Conservation (phyloP, 345 rosid genomes). For the Jatropha curcas region DNA sequence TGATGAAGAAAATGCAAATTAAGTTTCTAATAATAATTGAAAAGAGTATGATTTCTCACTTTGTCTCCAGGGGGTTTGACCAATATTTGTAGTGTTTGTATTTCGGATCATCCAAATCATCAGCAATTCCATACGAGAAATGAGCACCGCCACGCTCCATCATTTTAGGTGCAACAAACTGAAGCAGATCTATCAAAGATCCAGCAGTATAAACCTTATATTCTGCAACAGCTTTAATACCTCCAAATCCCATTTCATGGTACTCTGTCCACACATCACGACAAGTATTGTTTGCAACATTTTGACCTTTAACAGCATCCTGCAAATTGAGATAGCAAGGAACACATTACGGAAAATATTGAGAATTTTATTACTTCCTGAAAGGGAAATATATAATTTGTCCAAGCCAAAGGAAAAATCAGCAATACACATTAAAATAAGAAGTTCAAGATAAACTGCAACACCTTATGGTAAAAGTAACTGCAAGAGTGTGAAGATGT, state of each 20-base stretch:
- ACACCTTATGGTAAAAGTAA: background rate
- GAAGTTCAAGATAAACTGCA: conserved; percentile 5
- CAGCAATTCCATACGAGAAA: conserved; percentile 92
- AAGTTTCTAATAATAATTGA: background rate
- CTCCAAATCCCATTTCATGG: conserved; percentile 87
- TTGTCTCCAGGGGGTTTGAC: conserved; percentile 94
- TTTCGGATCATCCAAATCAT: conserved; percentile 84
- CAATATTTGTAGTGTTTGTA: conserved; percentile 79
- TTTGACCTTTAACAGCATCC: conserved; percentile 79
- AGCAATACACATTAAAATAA: background rate
- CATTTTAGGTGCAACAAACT: conserved; percentile 91
- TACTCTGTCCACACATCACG: conserved; percentile 94
- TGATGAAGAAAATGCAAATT: background rate
- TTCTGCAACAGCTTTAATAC: conserved; percentile 79
- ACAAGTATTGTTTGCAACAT: conserved; percentile 65
- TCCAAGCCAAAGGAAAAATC: background rate
- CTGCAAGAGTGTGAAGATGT: background rate
- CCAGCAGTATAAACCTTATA: conserved; percentile 78
- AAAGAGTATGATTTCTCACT: conserved; percentile 46
- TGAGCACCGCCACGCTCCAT: conserved; percentile 85
- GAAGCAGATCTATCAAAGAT: conserved; percentile 62
- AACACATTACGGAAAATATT: background rate
- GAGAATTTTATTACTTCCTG: background rate
- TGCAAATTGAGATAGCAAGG: conserved; percentile 31
- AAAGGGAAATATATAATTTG: background rate